Evolutionary conservation across 768 basidiomycete species (phyloP), one percentile per base, ranked within the genome.

Genomic region (Mrakia frigida): DNA sequence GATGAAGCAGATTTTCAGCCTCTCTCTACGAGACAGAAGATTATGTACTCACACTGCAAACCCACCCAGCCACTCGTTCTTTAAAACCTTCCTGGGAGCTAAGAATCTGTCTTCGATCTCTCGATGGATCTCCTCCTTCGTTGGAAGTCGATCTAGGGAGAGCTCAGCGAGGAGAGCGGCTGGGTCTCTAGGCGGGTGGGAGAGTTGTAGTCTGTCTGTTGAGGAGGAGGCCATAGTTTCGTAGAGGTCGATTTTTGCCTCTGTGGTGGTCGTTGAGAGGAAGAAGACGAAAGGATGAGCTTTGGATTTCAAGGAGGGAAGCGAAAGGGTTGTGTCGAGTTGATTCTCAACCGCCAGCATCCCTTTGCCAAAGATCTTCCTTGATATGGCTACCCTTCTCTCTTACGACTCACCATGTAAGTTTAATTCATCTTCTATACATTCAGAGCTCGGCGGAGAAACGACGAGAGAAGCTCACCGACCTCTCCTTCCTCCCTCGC

Each of bases 121-220:
- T 16, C 23, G 37, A 14, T 43, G 39, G 46, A 93, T 86, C 79
- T 87, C 84, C 60, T 89, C 87, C 65, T 84, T 85, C 53, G 89
- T 86, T 13, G 91, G 91, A 33, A 88, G 80, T 25, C 83, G 83
- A 56, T 86, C 85, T 21, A 94, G 86, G 10, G 87, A 87, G 13
- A 94, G 86, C 61, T 87, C 85, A 53, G 85, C 83, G 61, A 93
- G 84, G 23, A 91, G 78, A 14, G 69, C 16, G 10, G 69, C 31
- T 2, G 69, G 18, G n/a, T 72, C 70, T n/a, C 65, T 1, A 23
- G 65, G 65, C 10, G 65, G 65, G 13, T 68, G 65, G 6, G 65
- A 68, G 6, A 68, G 65, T 6, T 37, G 37, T 2, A 68, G 39
- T 25, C 37, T 14, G 4, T 11, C 39, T 1, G 65, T 23, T 25